Percentiles rank a stretch among this genome's conserved stretches.
Evolutionary conservation across 306 rosid species (phyloP).

Genomic region (Lathyrus sativus): DNA sequence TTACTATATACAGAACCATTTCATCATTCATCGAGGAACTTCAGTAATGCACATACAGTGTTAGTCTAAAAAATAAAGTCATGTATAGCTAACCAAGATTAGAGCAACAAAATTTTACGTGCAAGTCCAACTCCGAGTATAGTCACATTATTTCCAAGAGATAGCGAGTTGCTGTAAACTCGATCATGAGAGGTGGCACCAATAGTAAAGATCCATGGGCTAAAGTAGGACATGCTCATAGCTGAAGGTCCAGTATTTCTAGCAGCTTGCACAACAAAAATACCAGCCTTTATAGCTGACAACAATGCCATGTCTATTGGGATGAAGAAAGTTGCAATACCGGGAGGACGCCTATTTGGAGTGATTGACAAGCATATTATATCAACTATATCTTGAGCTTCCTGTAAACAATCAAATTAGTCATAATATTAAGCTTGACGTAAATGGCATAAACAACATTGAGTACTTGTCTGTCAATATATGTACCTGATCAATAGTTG

Average conservation of each 20-base stretch:
- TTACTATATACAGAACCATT: too few species aligned
- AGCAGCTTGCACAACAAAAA: conserved; percentile 99
- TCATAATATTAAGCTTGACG: conserved; percentile 25
- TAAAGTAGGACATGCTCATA: conserved; percentile 90
- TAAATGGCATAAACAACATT: conserved; percentile 18
- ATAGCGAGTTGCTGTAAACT: conserved; percentile 68
- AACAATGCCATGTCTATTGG: conserved; percentile 97
- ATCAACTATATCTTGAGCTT: conserved; percentile 95
- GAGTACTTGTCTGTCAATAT: conserved; percentile 20
- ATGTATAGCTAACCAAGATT: too few species aligned
- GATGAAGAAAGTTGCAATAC: conserved; percentile 87
- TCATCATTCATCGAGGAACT: too few species aligned
- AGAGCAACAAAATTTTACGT: conserved; percentile 57
- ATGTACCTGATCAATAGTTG: conserved; percentile 92
- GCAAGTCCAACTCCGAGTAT: conserved; percentile 92
- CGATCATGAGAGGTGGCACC: conserved; percentile 95
- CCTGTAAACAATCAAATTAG: conserved; percentile 50
- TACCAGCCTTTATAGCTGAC: conserved; percentile 87
- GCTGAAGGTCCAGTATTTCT: conserved; percentile 98
- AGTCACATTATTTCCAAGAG: conserved; percentile 85
- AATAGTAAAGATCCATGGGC: conserved; percentile 94
- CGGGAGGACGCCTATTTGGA: conserved; percentile 93
- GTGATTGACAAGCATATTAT: conserved; percentile 88
- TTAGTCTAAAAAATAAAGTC: too few species aligned
- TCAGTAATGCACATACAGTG: too few species aligned